These are phyloP conservation scores for Basidiobolus meristosporus DNA, from an alignment of 371 early-diverging fungal species.

Conservation along the genomic window DNA sequence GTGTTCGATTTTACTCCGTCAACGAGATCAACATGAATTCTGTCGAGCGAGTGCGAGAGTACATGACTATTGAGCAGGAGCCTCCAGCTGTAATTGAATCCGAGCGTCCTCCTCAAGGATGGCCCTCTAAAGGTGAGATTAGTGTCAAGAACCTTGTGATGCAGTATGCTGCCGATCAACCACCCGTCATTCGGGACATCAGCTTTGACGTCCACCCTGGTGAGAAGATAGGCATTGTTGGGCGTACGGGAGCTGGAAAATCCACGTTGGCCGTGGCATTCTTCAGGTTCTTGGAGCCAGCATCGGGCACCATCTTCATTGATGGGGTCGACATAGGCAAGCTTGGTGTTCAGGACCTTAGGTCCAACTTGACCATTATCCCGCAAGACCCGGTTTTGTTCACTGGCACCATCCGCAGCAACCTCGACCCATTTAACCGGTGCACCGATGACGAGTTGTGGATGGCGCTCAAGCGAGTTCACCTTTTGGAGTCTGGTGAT, in stretches of 20 bases:
- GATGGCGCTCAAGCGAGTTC: slow-evolving; percentile 39
- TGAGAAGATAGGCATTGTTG: slow-evolving; percentile 19
- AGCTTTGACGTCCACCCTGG: slow-evolving; percentile 11
- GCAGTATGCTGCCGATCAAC: slow-evolving; percentile 41
- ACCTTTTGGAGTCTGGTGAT: slow-evolving; percentile 21
- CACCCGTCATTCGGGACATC: slow-evolving; percentile 40
- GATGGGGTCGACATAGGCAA: slow-evolving; percentile 46
- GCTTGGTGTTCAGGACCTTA: slow-evolving; percentile 37
- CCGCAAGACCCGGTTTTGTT: slow-evolving; percentile 28
- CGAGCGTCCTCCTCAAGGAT: slow-evolving; percentile 16
- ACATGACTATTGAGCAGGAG: slow-evolving; percentile 34
- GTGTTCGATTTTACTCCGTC: slow-evolving; percentile 43
- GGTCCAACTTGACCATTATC: slow-evolving; percentile 30
- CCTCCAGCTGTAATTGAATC: slow-evolving; percentile 17
- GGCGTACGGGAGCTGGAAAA: slow-evolving; percentile 31
- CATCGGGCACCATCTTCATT: slow-evolving; percentile 31
- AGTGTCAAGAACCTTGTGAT: slow-evolving; percentile 35
- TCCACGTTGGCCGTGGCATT: slow-evolving; percentile 39
- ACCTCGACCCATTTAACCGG: slow-evolving; percentile 53
- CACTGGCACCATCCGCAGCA: slow-evolving; percentile 45
- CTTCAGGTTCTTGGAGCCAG: slow-evolving; percentile 51
- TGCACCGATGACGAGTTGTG: slow-evolving; percentile 53
- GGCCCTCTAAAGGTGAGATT: slow-evolving; percentile 57
- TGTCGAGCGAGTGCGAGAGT: slow-evolving; percentile 50
- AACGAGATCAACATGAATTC: slow-evolving; percentile 39